Evolutionary conservation across 345 rosid species (phyloP).

Genomic region (Eucalyptus cloeziana): DNA sequence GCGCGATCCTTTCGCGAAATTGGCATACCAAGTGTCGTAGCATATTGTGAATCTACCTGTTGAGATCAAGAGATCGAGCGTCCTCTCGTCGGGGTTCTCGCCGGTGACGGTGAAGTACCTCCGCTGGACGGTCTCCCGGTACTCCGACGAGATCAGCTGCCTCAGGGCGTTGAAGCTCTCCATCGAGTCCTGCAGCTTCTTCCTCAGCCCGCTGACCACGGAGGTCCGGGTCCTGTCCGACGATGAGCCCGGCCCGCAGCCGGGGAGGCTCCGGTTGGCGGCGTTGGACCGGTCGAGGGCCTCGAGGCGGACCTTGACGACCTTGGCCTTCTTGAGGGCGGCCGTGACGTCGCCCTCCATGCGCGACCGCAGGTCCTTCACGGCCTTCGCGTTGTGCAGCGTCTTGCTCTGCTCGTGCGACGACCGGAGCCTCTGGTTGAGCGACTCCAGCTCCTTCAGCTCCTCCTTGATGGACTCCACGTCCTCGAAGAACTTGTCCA

Average conservation of each 20-base stretch:
- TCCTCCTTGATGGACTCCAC: constrained; percentile 77
- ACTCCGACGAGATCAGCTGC: constrained; percentile 46
- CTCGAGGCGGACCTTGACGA: constrained; percentile 56
- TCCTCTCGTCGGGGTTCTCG: constrained; percentile 53
- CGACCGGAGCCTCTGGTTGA: constrained; percentile 47
- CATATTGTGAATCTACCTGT: constrained; percentile 22
- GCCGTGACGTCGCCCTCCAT: constrained; percentile 53
- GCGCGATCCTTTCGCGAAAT: neutral
- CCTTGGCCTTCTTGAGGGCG: constrained; percentile 61
- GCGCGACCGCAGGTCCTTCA: constrained; percentile 47
- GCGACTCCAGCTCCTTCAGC: constrained; percentile 48
- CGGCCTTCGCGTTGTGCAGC: constrained; percentile 54
- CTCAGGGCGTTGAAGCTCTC: constrained; percentile 53
- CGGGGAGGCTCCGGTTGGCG: constrained; percentile 48
- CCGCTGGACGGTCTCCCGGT: constrained; percentile 71
- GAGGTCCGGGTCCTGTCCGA: constrained; percentile 76
- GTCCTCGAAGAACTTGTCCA: constrained; percentile 70
- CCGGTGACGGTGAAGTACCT: constrained; percentile 79
- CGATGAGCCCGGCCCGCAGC: constrained; percentile 85
- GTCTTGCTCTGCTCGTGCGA: constrained; percentile 63
- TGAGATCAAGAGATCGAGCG: constrained; percentile 58
- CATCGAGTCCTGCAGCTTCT: constrained; percentile 69
- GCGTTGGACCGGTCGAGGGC: constrained; percentile 75
- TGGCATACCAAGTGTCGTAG: neutral
- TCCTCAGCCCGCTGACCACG: constrained; percentile 69